phyloP scores from a whole-genome alignment of 257 asterid species.

The Oldenlandia corymbosa region DNA sequence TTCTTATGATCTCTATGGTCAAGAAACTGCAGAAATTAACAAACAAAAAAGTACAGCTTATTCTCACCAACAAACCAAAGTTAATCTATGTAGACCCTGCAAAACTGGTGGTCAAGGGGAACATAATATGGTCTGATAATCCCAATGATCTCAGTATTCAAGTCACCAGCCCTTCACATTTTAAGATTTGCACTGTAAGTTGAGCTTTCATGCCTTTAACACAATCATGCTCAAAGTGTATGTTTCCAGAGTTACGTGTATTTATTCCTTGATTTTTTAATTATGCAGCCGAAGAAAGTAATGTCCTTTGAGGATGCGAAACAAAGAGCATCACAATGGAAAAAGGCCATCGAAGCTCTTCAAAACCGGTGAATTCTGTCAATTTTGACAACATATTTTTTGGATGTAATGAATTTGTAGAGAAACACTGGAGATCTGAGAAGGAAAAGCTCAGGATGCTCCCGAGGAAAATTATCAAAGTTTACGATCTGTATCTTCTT shows the following conservation, averaged over 20 bases:
- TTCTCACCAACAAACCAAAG: constrained; percentile 91
- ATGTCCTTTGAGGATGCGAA: constrained; percentile 84
- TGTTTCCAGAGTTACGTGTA: background rate
- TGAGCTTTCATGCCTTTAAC: background rate
- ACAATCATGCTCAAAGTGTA: background rate
- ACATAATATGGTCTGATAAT: constrained; percentile 84
- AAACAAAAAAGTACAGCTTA: constrained; percentile 94
- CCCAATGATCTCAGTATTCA: constrained; percentile 83
- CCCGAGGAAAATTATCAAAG: constrained; percentile 12
- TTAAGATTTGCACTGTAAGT: constrained; percentile 93
- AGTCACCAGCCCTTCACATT: constrained; percentile 73
- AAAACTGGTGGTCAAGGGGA: constrained; percentile 69
- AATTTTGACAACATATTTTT: constrained; percentile 36
- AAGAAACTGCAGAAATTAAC: constrained; percentile 86
- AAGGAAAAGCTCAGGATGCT: constrained; percentile 32
- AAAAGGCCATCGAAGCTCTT: constrained; percentile 88
- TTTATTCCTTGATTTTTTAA: background rate
- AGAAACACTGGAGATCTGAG: constrained; percentile 22
- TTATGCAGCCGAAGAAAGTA: constrained; percentile 82
- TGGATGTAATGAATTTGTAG: constrained; percentile 37
- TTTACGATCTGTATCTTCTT: constrained; percentile 3
- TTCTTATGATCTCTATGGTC: constrained; percentile 92
- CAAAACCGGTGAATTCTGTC: constrained; percentile 55
- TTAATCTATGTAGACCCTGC: constrained; percentile 86
- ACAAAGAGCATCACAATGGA: constrained; percentile 90